Conservation (phyloP, 164 flowering plant genomes). For the Magnolia officinalis region DNA sequence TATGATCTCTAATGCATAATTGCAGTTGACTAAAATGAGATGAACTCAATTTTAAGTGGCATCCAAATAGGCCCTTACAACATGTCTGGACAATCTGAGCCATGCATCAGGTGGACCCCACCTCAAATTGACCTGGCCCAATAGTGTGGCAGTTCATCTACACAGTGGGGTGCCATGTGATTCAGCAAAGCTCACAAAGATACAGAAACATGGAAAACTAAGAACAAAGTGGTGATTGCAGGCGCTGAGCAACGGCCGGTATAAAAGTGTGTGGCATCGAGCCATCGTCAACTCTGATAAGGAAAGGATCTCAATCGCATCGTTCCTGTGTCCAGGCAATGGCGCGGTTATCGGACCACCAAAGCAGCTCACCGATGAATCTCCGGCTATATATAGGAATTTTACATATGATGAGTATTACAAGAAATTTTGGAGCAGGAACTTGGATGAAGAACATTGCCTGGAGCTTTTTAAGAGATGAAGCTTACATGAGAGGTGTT, state of each 20-base stretch:
- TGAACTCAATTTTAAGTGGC: no score
- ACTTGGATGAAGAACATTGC: constrained; percentile 64
- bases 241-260: constrained; percentile 75
- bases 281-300: constrained; percentile 57
- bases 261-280: constrained; percentile 79
- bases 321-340: constrained; percentile 61
- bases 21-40: no score
- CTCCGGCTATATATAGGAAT: constrained; percentile 38
- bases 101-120: no score
- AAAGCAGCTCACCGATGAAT: constrained; percentile 27
- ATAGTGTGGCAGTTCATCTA: no score
- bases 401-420: constrained; percentile 75
- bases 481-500: neutral
- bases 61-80: no score
- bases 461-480: constrained; percentile 59
- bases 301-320: constrained; percentile 64
- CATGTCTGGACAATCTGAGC: no score
- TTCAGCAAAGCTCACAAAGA: neutral
- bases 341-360: constrained; percentile 56
- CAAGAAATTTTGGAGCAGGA: constrained; percentile 71
- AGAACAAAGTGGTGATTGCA: constrained; percentile 16
- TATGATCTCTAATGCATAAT: no score
- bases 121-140: no score
- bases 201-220: neutral
- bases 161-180: no score